Base-by-base conservation (phyloP, 495 filamentous ascomycete genomes). In the Hyphodiscus hymeniophilus region DNA sequence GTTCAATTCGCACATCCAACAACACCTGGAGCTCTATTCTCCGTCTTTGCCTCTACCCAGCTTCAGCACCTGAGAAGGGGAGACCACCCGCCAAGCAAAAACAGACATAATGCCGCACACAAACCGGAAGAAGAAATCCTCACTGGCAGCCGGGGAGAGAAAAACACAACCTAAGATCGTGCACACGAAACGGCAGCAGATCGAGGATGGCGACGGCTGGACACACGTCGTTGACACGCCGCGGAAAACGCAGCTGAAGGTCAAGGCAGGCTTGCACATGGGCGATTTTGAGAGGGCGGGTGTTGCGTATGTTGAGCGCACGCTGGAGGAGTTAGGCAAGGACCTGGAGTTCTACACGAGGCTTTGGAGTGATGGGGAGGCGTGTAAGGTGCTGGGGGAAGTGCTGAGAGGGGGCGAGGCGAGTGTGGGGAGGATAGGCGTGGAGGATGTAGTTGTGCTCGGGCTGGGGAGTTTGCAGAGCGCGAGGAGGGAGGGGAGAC, bases 171-270 rank as follows among this genome's bases (percentile, higher is more conserved):
- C 40, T 36, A 22, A 45, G 6, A 21, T 53, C 42, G 45, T 52
- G 3, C 52, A 58, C 39, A 58, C 64, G 42, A 78, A 79, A 55
- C 64, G 67, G 24, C 59, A 65, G 42, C 49, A 71, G 62, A 52
- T 78, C 43, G 69, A 66, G 36, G 72, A 70, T 57, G 50, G 63
- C 23, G 62, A 72, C 28, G 75, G 76, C 64, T 80, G 76, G 76
- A 76, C 74, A 24, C 75, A 79, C 58, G 67, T 80, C 52, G 62
- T 68, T 10, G 56, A 57, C 10, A 34, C 45, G 1, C 57, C 54
- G 18, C 22, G 38, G 12, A 36, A 18, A 17, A 16, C 39, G 5
- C 45, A 31, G 3, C 36, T 30, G 15, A 47, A 34, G 32, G 12
- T 11, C 5, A 46, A 41, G 15, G 21, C 17, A 12, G 46, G 39